Evolutionary conservation across 2,329 filamentous ascomycete species (phyloP).

Genomic region (Daldinia sp.): DNA sequence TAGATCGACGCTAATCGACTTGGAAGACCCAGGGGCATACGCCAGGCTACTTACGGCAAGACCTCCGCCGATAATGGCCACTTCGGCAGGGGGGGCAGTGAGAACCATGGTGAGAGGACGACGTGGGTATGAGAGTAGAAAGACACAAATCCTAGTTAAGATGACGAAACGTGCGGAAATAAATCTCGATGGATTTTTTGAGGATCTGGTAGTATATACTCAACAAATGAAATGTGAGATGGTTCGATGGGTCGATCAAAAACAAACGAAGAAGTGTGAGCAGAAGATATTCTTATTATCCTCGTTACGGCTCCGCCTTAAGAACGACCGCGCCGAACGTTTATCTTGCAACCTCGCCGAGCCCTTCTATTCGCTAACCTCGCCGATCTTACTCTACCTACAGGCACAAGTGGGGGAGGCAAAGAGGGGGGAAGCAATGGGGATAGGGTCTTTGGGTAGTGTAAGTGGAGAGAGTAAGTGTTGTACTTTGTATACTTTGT

Average conservation of each 20-base stretch:
- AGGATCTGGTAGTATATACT: neutral
- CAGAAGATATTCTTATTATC: conserved; percentile 5
- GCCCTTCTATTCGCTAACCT: conserved; percentile 2
- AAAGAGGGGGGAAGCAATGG: neutral
- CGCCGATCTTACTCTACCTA: neutral
- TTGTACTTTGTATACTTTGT: neutral
- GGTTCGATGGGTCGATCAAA: neutral
- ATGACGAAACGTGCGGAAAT: conserved; percentile 1
- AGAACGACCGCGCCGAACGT: neutral
- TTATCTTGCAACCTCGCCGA: conserved; percentile 7
- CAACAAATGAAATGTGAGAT: conserved; percentile 7
- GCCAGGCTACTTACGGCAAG: conserved; percentile 27
- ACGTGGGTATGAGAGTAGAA: neutral
- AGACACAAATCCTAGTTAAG: neutral
- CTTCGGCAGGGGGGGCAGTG: conserved; percentile 22
- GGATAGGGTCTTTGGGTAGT: neutral
- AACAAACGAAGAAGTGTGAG: conserved; percentile 4
- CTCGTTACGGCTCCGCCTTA: neutral
- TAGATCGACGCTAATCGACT: conserved; percentile 7
- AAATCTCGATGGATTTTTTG: neutral
- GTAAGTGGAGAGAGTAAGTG: neutral
- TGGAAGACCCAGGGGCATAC: neutral
- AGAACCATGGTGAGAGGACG: conserved; percentile 24
- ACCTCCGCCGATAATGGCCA: conserved; percentile 33
- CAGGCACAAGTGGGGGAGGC: neutral